Percentiles rank a stretch among this genome's conserved stretches.
These are phyloP conservation scores for Letharia lupina DNA, from an alignment of 495 filamentous ascomycete species.

Conservation along the genomic window DNA sequence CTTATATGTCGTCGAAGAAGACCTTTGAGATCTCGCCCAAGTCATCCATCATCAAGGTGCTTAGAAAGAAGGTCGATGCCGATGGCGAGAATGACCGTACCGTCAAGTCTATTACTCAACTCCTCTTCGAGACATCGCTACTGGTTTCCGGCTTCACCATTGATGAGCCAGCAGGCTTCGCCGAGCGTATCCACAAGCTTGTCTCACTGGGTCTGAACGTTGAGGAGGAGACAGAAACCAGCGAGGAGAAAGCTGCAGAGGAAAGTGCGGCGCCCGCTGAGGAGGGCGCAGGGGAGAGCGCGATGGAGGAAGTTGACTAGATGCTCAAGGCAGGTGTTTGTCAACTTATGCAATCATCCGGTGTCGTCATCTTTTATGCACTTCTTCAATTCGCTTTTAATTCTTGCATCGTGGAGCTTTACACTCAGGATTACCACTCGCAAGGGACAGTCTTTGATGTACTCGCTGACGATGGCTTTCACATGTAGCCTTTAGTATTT, in stretches of 20 bases:
- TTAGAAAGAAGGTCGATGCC: conserved; percentile 94
- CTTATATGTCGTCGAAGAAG: conserved; percentile 99
- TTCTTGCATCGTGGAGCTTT: conserved; percentile 9
- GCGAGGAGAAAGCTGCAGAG: conserved; percentile 53
- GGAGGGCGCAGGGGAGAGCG: conserved; percentile 49
- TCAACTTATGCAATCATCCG: conserved; percentile 7
- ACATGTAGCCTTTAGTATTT: conserved; percentile 16
- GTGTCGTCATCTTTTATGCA: conserved; percentile 15
- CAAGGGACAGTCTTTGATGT: background rate
- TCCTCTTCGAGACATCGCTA: conserved; percentile 96
- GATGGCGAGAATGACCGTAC: conserved; percentile 97
- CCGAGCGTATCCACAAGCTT: conserved; percentile 98
- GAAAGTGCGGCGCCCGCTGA: conserved; percentile 51
- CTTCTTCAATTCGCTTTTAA: conserved; percentile 16
- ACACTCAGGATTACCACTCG: background rate
- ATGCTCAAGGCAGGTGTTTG: conserved; percentile 25
- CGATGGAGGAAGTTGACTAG: conserved; percentile 71
- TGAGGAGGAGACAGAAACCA: conserved; percentile 77
- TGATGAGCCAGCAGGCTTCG: conserved; percentile 94
- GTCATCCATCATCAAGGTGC: conserved; percentile 94
- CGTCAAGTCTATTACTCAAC: conserved; percentile 95
- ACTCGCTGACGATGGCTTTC: conserved; percentile 2
- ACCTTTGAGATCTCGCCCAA: conserved; percentile 99
- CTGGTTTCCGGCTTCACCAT: conserved; percentile 98
- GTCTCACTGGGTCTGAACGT: conserved; percentile 93